Evolutionary conservation across 2,329 filamentous ascomycete genomes (phyloP).

Genomic region (Ophiostoma himal-ulmi): DNA sequence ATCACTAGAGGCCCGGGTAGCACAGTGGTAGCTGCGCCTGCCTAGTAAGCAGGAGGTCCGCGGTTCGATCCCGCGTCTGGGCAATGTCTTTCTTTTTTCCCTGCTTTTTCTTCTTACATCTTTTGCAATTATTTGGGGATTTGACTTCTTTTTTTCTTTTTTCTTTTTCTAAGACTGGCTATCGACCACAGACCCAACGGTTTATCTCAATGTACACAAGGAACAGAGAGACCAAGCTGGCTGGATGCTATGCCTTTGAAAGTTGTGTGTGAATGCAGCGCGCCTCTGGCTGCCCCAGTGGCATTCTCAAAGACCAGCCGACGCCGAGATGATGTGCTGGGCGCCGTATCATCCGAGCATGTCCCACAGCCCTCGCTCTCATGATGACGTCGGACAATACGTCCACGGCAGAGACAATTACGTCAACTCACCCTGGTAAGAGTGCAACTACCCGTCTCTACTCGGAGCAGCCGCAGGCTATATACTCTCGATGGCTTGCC

Average conservation of each 20-base stretch:
- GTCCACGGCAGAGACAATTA: background rate
- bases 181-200: background rate
- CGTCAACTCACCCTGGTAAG: background rate
- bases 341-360: background rate
- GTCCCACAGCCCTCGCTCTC: background rate
- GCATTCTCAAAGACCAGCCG: too few relatives aligned
- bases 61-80: constrained; percentile 13
- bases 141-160: background rate
- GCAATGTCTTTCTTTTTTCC: background rate
- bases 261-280: too few relatives aligned
- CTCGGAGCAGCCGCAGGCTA: background rate
- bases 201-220: too few relatives aligned
- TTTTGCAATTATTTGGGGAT: background rate
- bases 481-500: background rate
- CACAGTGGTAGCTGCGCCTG: constrained; percentile 13
- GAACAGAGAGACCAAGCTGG: too few relatives aligned
- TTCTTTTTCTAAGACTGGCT: background rate
- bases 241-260: too few relatives aligned
- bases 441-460: background rate
- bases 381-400: background rate
- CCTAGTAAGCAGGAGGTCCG: constrained; percentile 13
- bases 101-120: background rate
- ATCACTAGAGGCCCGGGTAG: background rate
- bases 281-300: too few relatives aligned
- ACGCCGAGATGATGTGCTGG: too few relatives aligned